A percentile compares a stretch with the other conserved stretches of the same genome.
These are phyloP conservation scores for Lentinula boryana DNA, from an alignment of 768 basidiomycete species.

Conservation along the genomic window DNA sequence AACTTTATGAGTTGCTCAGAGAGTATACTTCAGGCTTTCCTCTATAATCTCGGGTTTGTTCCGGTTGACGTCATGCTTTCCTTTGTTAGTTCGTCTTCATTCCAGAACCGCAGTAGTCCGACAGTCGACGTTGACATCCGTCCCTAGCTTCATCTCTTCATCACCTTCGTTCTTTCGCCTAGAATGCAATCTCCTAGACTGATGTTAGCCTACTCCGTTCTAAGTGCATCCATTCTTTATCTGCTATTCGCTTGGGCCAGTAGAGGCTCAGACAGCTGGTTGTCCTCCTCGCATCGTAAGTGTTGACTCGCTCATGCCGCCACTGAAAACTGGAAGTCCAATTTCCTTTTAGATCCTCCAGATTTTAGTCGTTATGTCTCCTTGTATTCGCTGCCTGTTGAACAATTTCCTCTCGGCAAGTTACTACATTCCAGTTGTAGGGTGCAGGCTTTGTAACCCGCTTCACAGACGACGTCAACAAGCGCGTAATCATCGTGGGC, in stretches of 20 bases:
- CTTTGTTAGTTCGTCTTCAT: too few relatives aligned
- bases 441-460: neutral
- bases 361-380: conserved; percentile 50
- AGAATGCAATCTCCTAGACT: neutral
- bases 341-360: conserved; percentile 19
- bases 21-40: neutral
- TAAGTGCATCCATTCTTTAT: neutral
- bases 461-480: conserved; percentile 38
- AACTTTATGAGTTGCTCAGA: too few relatives aligned
- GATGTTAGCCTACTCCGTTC: neutral
- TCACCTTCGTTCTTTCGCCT: neutral
- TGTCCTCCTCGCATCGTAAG: neutral
- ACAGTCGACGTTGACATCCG: neutral
- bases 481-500: conserved; percentile 71
- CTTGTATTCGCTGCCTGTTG: conserved; percentile 33
- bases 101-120: too few relatives aligned
- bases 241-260: neutral
- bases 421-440: neutral
- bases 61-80: neutral
- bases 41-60: neutral
- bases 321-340: neutral
- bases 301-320: neutral
- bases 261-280: neutral
- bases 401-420: conserved; percentile 53
- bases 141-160: neutral